These are phyloP conservation scores for Iris macrosiphon DNA, from an alignment of 106 monocot species.

Conservation along the genomic window DNA sequence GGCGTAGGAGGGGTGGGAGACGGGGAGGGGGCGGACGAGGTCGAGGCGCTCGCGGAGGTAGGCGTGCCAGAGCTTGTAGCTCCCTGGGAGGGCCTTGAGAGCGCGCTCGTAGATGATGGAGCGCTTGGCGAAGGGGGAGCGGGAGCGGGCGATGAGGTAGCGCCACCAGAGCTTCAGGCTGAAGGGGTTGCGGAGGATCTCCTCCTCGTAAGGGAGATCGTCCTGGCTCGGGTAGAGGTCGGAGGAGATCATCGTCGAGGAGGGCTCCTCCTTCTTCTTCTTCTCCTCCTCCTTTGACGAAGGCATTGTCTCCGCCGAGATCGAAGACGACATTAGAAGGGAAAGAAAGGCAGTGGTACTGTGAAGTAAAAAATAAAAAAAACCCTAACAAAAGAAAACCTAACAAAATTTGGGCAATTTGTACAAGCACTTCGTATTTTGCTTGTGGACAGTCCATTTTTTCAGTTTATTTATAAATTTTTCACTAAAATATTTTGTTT, in stretches of 20 bases:
- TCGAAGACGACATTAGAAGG: too few species aligned
- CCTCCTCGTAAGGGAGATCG: slow-evolving; percentile 74
- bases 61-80: slow-evolving; percentile 96
- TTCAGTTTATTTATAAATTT: too few species aligned
- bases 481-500: too few species aligned
- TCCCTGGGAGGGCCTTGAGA: slow-evolving; percentile 83
- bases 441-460: too few species aligned
- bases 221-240: slow-evolving; percentile 46
- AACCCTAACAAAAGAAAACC: too few species aligned
- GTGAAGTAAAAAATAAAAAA: too few species aligned
- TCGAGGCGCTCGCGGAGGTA: slow-evolving; percentile 83
- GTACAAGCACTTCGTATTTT: too few species aligned
- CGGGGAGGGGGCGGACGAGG: slow-evolving; percentile 49
- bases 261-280: too few species aligned
- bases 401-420: too few species aligned
- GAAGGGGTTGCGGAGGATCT: slow-evolving; percentile 92
- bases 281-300: too few species aligned
- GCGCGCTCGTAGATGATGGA: slow-evolving; percentile 92
- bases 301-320: too few species aligned
- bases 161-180: slow-evolving; percentile 92
- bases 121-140: slow-evolving; percentile 73
- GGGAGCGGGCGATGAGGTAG: slow-evolving; percentile 73
- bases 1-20: slow-evolving; percentile 41
- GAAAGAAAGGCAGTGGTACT: too few species aligned
- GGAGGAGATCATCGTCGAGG: slow-evolving; percentile 5